Percentiles rank a stretch among this genome's conserved stretches.
phyloP scores from a whole-genome alignment of 1,139 yeast genomes.

The Kazachstania sp. region DNA sequence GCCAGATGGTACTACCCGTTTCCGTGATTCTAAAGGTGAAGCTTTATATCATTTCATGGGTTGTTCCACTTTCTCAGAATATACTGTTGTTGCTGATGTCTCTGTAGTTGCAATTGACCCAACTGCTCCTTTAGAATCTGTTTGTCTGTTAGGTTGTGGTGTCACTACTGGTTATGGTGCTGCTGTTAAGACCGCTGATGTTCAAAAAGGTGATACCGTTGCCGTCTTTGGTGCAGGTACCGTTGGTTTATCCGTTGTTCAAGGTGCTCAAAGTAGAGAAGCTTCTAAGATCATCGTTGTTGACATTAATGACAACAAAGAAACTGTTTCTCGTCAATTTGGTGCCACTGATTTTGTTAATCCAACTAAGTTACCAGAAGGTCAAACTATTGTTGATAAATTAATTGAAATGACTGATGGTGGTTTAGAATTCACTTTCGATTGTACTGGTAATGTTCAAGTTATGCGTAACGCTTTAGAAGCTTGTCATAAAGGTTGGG shows the following conservation, averaged over 20 bases:
- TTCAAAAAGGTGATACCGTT: slow-evolving; percentile 84
- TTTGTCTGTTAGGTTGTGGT: slow-evolving; percentile 95
- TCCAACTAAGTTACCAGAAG: slow-evolving; percentile 66
- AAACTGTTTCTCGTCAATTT: slow-evolving; percentile 76
- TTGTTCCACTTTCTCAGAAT: slow-evolving; percentile 91
- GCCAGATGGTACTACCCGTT: slow-evolving; percentile 95
- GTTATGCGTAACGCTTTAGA: slow-evolving; percentile 96
- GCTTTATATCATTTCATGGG: slow-evolving; percentile 91
- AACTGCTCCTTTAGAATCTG: slow-evolving; percentile 73
- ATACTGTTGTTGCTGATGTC: slow-evolving; percentile 95
- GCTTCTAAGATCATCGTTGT: slow-evolving; percentile 79
- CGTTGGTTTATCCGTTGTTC: slow-evolving; percentile 91
- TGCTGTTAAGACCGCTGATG: slow-evolving; percentile 88
- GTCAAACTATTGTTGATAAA: slow-evolving; percentile 71
- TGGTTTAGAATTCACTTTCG: slow-evolving; percentile 91
- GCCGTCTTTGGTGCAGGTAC: slow-evolving; percentile 98
- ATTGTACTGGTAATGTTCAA: slow-evolving; percentile 91
- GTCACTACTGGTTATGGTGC: slow-evolving; percentile 98
- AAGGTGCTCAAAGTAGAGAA: slow-evolving; percentile 80
- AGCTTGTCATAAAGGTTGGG: slow-evolving; percentile 99
- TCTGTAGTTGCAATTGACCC: slow-evolving; percentile 91
- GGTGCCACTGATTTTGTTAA: slow-evolving; percentile 95
- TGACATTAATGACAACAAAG: slow-evolving; percentile 77
- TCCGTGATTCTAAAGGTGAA: slow-evolving; percentile 70
- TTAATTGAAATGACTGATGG: slow-evolving; percentile 90